Base-by-base conservation (phyloP, 192 early-diverging fungal species). In the Diversispora epigaea region DNA sequence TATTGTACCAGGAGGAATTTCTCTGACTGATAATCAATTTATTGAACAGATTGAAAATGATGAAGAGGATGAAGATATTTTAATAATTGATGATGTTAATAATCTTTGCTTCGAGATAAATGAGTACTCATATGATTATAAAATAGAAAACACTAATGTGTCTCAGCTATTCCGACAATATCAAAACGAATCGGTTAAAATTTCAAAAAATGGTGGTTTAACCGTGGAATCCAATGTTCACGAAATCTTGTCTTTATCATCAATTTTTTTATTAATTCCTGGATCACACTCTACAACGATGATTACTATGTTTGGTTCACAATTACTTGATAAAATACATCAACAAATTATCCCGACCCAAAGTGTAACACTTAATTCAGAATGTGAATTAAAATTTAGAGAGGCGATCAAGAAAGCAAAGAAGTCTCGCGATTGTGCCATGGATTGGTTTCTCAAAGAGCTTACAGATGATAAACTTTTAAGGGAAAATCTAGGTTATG, bases 211-310 rank as follows among this genome's bases (percentile, higher is more conserved):
- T 43, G 44, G 40, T 11, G 68, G 47, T 41, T 54, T 70, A 55
- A 17, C 39, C 55, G 68, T 70, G 3, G 52, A 70, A 39, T 70
- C 39, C 9, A 70, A 70, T 70, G 52, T 70, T 39, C 52, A 70
- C 39, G 52, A 70, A 70, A 70, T 70, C 6, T 52, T 70, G 32
- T 70, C 25, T 4, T 39, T 70, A 56, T 70, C 52, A 49, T 52
- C 49, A 69, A 69, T 69, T 69, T 69, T 69, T 52, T 69, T 69
- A 69, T 32, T 69, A 17, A 49, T 25, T 12, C 47, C 21, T 1
- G 22, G 39, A 39, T 68, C 47, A 17, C 47, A 68, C 25, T 68
- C 47, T 32, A 68, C 4, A 52, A 25, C 67, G 6, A 68, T 68
- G 11, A 68, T 68, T 50, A 25, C 47, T 50, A 68, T 50, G 19